Evolutionary conservation across 164 flowering plant genomes (phyloP).

Genomic region (Aristolochia californica): DNA sequence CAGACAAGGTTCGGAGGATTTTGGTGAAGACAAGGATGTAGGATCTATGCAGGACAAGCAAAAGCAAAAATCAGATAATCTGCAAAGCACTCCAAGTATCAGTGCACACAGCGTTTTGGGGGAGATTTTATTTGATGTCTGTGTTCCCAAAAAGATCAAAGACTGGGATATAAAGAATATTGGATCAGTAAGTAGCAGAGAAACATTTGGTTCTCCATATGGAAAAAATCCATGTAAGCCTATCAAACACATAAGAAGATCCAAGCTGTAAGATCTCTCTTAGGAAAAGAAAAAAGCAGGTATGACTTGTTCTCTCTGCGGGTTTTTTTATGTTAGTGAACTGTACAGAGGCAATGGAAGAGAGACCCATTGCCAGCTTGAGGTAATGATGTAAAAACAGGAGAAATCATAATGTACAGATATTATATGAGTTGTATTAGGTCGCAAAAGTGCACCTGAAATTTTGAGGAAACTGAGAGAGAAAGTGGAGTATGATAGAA

Average conservation of each 20-base stretch:
- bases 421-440: too few relatives aligned
- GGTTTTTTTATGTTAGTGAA: too few relatives aligned
- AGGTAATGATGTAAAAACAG: too few relatives aligned
- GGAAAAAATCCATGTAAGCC: conserved; percentile 56
- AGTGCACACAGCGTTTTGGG: conserved; percentile 77
- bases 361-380: too few relatives aligned
- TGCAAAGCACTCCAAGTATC: conserved; percentile 35
- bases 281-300: neutral
- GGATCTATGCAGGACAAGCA: conserved; percentile 44
- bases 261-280: conserved; percentile 34
- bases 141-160: conserved; percentile 79
- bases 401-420: too few relatives aligned
- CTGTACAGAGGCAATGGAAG: too few relatives aligned
- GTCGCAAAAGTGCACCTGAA: too few relatives aligned
- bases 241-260: conserved; percentile 75
- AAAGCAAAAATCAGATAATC: conserved; percentile 38
- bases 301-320: too few relatives aligned
- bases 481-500: too few relatives aligned
- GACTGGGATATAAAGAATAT: conserved; percentile 63
- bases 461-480: too few relatives aligned
- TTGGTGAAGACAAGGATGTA: conserved; percentile 36
- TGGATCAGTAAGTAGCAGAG: conserved; percentile 17
- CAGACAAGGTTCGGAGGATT: conserved; percentile 50
- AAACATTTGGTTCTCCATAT: conserved; percentile 18
- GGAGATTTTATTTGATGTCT: conserved; percentile 73